Evolutionary conservation across 306 rosid genomes (phyloP).

Genomic region (Vigna reflexopilosa): DNA sequence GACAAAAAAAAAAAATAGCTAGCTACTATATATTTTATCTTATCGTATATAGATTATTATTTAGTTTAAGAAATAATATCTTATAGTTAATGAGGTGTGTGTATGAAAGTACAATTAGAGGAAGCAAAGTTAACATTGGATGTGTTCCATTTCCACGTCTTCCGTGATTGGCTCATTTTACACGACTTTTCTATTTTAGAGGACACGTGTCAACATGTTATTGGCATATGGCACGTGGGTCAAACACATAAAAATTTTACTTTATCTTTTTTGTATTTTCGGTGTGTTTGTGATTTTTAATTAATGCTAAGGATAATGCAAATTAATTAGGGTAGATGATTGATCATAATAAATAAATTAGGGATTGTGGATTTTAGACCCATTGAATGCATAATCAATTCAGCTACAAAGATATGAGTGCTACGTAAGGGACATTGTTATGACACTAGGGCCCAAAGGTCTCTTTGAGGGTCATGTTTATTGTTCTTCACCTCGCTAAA

Average conservation of each 20-base stretch:
- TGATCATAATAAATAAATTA: slow-evolving; percentile 11
- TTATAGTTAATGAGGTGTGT: slow-evolving; percentile 35
- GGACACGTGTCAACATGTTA: slow-evolving; percentile 42
- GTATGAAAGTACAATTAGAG: slow-evolving; percentile 40
- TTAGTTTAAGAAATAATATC: not conserved
- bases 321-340: slow-evolving; percentile 34
- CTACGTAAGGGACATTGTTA: slow-evolving; percentile 51
- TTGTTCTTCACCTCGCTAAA: slow-evolving; percentile 23
- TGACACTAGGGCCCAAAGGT: slow-evolving; percentile 53
- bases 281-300: not conserved
- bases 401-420: slow-evolving; percentile 48
- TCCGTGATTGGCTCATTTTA: slow-evolving; percentile 67
- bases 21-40: slow-evolving; percentile 4
- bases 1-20: not conserved
- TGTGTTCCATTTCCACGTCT: slow-evolving; percentile 50
- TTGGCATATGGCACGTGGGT: slow-evolving; percentile 56
- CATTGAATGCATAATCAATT: slow-evolving; percentile 52
- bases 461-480: slow-evolving; percentile 3
- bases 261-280: not conserved
- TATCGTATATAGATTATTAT: slow-evolving; percentile 36
- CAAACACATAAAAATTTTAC: slow-evolving; percentile 40
- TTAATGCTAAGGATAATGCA: slow-evolving; percentile 37
- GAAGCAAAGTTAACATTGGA: slow-evolving; percentile 20
- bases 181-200: not conserved
- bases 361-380: slow-evolving; percentile 41